Percentiles rank a stretch among this genome's conserved stretches.
phyloP scores from a whole-genome alignment of 129 eudicot genomes.

The Calendula officinalis region DNA sequence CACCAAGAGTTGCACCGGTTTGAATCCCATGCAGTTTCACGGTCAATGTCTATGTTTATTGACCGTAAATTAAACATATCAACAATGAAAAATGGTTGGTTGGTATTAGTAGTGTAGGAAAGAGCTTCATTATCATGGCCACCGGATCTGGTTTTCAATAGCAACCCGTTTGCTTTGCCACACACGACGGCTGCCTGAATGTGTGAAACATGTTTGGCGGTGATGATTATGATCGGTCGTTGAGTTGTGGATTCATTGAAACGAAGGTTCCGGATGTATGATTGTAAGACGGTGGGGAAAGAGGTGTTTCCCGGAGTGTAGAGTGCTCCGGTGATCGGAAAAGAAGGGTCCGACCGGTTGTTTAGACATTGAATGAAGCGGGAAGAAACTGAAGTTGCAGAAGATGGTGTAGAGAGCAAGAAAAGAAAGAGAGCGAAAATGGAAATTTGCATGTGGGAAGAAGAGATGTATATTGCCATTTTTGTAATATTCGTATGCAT shows the following conservation, averaged over 20 bases:
- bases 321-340: constrained; percentile 24
- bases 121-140: constrained; percentile 55
- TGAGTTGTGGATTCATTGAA: constrained; percentile 33
- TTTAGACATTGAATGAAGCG: constrained; percentile 38
- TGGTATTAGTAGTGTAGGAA: constrained; percentile 33
- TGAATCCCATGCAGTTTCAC: constrained; percentile 44
- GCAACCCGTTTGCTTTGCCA: constrained; percentile 20
- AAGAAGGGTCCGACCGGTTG: constrained; percentile 12
- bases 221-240: constrained; percentile 37
- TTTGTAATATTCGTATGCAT: constrained; percentile 5
- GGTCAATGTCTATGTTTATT: constrained; percentile 11
- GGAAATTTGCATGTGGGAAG: constrained; percentile 22
- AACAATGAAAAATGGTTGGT: constrained; percentile 34
- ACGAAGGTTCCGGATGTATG: constrained; percentile 40
- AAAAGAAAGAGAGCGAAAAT: constrained; percentile 18
- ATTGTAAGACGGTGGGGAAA: constrained; percentile 23
- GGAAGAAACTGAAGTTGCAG: constrained; percentile 5
- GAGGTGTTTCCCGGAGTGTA: constrained; percentile 37
- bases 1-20: constrained; percentile 49
- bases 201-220: constrained; percentile 37
- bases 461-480: constrained; percentile 12
- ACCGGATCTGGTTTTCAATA: constrained; percentile 41
- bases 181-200: constrained; percentile 35
- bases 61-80: constrained; percentile 42
- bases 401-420: constrained; percentile 22